Percentiles rank a stretch among this genome's conserved stretches.
Evolutionary conservation across 75 land plant genomes (phyloP).

Genomic region (Azolla pinnata): DNA sequence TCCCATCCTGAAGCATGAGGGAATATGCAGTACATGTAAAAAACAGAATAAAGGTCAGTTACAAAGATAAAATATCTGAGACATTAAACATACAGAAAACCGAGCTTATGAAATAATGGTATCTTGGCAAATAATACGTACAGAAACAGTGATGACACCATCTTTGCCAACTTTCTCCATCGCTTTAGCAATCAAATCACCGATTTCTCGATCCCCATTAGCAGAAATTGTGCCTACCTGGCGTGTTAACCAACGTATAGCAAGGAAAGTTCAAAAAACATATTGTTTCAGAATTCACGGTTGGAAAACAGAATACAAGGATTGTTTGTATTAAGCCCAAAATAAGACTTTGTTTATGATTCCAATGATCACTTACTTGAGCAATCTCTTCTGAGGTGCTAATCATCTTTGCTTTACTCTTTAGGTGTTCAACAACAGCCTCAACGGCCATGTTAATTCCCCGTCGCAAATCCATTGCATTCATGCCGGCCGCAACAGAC

Average conservation of each 20-base stretch:
- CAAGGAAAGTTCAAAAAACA: too few relatives aligned
- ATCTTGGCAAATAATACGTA: too few relatives aligned
- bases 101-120: too few relatives aligned
- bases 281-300: too few relatives aligned
- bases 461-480: conserved; percentile 85
- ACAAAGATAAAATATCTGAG: too few relatives aligned
- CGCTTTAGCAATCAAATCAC: conserved; percentile 76
- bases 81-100: too few relatives aligned
- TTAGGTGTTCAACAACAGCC: conserved; percentile 66
- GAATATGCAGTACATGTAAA: too few relatives aligned
- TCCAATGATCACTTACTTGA: conserved; percentile 44
- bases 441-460: conserved; percentile 85
- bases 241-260: too few relatives aligned
- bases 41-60: too few relatives aligned
- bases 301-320: not conserved
- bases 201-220: conserved; percentile 74
- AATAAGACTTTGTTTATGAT: too few relatives aligned
- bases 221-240: conserved; percentile 64
- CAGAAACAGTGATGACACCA: conserved; percentile 78
- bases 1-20: conserved; percentile 62
- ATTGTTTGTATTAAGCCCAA: not conserved
- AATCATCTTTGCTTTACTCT: conserved; percentile 72
- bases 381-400: conserved; percentile 89
- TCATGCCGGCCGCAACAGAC: conserved; percentile 89
- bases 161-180: conserved; percentile 95